Conservation (phyloP, 1,284 basidiomycete genomes). For the Sporisorium scitamineum region DNA sequence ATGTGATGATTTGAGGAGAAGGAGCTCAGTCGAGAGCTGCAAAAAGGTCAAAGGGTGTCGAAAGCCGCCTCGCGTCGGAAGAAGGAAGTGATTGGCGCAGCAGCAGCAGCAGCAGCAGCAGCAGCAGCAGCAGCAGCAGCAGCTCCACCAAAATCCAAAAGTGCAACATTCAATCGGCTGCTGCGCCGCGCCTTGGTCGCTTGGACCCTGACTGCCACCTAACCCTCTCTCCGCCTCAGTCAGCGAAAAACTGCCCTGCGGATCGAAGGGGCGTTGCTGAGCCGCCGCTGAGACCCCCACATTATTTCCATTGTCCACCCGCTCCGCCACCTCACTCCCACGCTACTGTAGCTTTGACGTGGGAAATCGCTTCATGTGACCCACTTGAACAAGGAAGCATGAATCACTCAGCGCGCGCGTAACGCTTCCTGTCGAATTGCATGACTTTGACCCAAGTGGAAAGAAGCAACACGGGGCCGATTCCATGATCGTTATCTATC, state of each 20-base stretch:
- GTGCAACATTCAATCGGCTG: not conserved
- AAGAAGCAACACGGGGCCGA: not conserved
- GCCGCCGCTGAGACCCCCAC: not conserved
- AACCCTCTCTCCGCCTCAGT: not conserved
- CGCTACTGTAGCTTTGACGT: not conserved
- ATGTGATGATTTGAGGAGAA: not conserved
- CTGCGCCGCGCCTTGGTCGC: not conserved
- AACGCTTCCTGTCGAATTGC: not conserved
- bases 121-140: no score
- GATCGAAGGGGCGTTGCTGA: slow-evolving; percentile 3
- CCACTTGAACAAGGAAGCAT: no score
- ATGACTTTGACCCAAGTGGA: no score
- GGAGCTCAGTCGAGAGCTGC: not conserved
- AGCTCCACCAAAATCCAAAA: not conserved
- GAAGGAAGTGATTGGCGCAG: not conserved
- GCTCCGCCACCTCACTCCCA: not conserved
- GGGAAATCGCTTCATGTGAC: no score
- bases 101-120: no score
- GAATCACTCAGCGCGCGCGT: no score
- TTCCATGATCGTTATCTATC: not conserved
- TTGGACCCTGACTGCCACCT: not conserved
- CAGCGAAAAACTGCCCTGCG: not conserved
- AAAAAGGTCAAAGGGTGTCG: not conserved
- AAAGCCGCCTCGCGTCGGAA: slow-evolving; percentile 13
- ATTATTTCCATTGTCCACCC: not conserved